Evolutionary conservation across 2,329 filamentous ascomycete genomes (phyloP).

Genomic region (Coniosporium tulheliwenetii): DNA sequence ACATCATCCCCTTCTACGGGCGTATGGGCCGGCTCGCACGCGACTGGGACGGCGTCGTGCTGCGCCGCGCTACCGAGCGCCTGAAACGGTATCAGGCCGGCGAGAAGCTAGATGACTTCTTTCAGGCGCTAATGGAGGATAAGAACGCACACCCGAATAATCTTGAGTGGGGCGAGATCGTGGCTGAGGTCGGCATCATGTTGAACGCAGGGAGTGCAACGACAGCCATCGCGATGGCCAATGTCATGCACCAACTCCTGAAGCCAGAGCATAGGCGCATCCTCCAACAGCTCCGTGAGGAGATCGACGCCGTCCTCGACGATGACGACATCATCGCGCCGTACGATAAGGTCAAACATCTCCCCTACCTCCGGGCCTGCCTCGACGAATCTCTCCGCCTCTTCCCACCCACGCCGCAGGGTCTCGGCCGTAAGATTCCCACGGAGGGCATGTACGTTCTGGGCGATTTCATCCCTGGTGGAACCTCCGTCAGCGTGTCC

Average conservation of each 20-base stretch:
- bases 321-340: constrained; percentile 8
- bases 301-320: constrained; percentile 25
- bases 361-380: constrained; percentile 1
- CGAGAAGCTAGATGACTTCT: constrained; percentile 44
- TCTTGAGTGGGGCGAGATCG: constrained; percentile 42
- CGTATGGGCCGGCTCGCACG: constrained; percentile 33
- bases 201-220: constrained; percentile 35
- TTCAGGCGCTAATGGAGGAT: constrained; percentile 38
- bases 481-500: neutral
- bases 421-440: neutral
- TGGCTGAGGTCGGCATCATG: constrained; percentile 40
- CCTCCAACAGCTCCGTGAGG: constrained; percentile 25
- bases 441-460: neutral
- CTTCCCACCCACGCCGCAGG: neutral
- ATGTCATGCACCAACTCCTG: constrained; percentile 37
- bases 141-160: constrained; percentile 28
- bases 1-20: neutral
- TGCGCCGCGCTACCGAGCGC: constrained; percentile 27
- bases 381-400: constrained; percentile 1
- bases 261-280: constrained; percentile 22
- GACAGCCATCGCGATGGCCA: constrained; percentile 36
- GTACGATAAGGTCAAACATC: constrained; percentile 2
- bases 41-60: constrained; percentile 33
- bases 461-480: neutral
- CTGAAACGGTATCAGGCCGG: constrained; percentile 31